Evolutionary conservation across 345 rosid genomes (phyloP), one percentile per base, ranked within the genome.

Genomic region (Hibiscus tridactylites): DNA sequence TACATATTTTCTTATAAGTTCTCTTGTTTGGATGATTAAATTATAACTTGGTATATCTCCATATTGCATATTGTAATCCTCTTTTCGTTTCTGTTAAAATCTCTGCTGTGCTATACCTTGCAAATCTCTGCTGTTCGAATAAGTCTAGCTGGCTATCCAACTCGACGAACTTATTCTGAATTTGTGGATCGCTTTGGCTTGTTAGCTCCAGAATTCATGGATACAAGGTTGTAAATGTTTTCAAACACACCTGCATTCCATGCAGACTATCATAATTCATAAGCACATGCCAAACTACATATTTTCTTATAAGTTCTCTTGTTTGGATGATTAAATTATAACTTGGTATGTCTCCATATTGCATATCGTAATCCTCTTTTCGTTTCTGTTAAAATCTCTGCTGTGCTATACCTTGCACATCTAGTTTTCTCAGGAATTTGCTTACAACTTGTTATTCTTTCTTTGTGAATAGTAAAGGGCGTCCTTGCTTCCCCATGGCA

Each of bases 91-190:
- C 70, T 65, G 24, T 52, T 39, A 33, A 62, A 35, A 35, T 62
- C 50, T 17, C 15, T 39, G 65, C 47, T n/a, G 26, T n/a, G 16
- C 28, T 2, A 29, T 39, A 10, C 10, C 9, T 17, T 33, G n/a
- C 6, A 7, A 5, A 65, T 77, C 69, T 42, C n/a, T n/a, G n/a
- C n/a, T n/a, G n/a, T n/a, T n/a, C n/a, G n/a, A n/a, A n/a, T 95
- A 71, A 90, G 99, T 88, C 82, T 95, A 71, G 99, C 99, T 37
- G 97, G 97, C 79, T 95, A 95, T 84, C 97, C 99, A 35, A 87
- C 99, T 50, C 86, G 96, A 82, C 88, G 92, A 83, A 78, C 84
- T 63, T 95, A 85, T 78, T 78, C 92, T 54, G 97, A 92, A 77
- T 95, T 95, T 80, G 92, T 90, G 74, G 97, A 95, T 77, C 97